These are phyloP conservation scores for Ephemerocybe angulata DNA, from an alignment of 768 basidiomycete species.

Conservation along the genomic window DNA sequence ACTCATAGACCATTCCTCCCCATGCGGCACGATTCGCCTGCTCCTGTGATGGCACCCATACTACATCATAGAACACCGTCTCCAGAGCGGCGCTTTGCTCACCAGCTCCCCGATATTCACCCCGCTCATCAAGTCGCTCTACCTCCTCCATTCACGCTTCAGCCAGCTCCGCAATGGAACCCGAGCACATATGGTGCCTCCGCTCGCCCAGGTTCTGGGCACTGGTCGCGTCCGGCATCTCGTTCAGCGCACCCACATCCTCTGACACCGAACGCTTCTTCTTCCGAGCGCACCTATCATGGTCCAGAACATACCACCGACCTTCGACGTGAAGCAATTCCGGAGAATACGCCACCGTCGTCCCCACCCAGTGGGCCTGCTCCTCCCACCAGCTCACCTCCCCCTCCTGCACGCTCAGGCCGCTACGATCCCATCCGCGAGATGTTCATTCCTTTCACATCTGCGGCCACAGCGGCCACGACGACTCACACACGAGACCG, in stretches of 20 bases:
- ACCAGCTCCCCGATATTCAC: conserved; percentile 30
- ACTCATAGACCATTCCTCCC: conserved; percentile 14
- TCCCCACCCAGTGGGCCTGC: conserved; percentile 17
- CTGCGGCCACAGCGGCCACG: conserved; percentile 7
- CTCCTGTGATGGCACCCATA: conserved; percentile 31
- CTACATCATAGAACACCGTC: conserved; percentile 11
- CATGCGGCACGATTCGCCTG: conserved; percentile 19
- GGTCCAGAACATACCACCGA: conserved; percentile 14
- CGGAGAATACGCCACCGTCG: not conserved
- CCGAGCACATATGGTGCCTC: conserved; percentile 34
- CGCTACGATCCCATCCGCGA: conserved; percentile 54
- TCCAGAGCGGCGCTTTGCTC: conserved; percentile 31
- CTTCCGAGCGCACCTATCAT: not conserved
- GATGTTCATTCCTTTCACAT: conserved; percentile 35
- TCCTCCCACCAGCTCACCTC: conserved; percentile 18
- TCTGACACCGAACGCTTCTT: conserved; percentile 19
- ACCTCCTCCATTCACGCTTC: conserved; percentile 61
- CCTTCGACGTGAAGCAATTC: conserved; percentile 15
- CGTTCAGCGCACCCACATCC: conserved; percentile 27
- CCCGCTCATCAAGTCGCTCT: conserved; percentile 23
- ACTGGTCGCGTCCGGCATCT: conserved; percentile 33
- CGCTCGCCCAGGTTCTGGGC: conserved; percentile 33
- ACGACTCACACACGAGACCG: not conserved
- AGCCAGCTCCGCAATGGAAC: conserved; percentile 68
- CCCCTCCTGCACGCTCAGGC: conserved; percentile 33